phyloP scores from a whole-genome alignment of 2,329 filamentous ascomycete species.

The Alternaria tenuissima region DNA sequence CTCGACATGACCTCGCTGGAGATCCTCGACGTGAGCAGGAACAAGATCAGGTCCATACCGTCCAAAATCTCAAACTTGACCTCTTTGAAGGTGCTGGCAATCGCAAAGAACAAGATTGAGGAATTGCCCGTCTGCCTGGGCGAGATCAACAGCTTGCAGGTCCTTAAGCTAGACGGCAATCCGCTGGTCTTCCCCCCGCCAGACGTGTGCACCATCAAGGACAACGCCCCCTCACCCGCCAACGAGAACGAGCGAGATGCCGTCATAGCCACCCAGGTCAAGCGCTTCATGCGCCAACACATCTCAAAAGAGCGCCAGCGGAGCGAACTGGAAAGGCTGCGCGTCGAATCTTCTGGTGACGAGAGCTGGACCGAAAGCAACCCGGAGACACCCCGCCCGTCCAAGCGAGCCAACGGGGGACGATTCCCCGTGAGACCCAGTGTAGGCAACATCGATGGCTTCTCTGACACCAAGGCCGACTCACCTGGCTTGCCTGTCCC shows the following conservation, averaged over 20 bases:
- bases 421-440: slow-evolving; percentile 75
- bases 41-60: slow-evolving; percentile 80
- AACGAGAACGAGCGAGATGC: slow-evolving; percentile 68
- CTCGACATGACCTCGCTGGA: slow-evolving; percentile 87
- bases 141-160: slow-evolving; percentile 88
- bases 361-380: slow-evolving; percentile 69
- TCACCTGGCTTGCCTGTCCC: slow-evolving; percentile 61
- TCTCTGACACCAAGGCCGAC: slow-evolving; percentile 54
- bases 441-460: slow-evolving; percentile 67
- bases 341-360: slow-evolving; percentile 58
- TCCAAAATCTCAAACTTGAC: slow-evolving; percentile 80
- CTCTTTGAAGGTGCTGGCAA: slow-evolving; percentile 86
- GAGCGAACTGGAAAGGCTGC: slow-evolving; percentile 43
- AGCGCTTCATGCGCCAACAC: slow-evolving; percentile 63
- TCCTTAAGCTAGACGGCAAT: slow-evolving; percentile 90
- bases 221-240: slow-evolving; percentile 55
- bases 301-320: slow-evolving; percentile 48
- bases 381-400: slow-evolving; percentile 78
- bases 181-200: slow-evolving; percentile 77
- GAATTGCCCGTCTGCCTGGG: slow-evolving; percentile 84
- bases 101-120: slow-evolving; percentile 86
- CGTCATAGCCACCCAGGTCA: slow-evolving; percentile 67
- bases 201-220: slow-evolving; percentile 54
- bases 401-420: slow-evolving; percentile 62
- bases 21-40: slow-evolving; percentile 90